Evolutionary conservation across 2,329 filamentous ascomycete genomes (phyloP), one percentile per base, ranked within the genome.

Genomic region (Hyphodiscus sp.): DNA sequence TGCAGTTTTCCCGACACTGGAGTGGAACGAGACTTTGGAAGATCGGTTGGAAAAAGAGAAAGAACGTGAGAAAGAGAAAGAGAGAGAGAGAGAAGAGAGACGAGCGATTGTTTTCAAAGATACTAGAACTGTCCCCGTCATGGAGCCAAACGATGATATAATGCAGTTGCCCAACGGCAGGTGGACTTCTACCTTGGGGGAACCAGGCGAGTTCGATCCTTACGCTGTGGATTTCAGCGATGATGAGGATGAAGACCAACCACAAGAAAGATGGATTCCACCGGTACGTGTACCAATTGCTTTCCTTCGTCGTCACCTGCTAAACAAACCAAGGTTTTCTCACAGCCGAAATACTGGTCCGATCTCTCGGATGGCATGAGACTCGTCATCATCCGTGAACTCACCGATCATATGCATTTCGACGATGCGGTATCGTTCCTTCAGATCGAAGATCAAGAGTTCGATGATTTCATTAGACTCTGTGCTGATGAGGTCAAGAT

Each of bases 1-100:
- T 20, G 57, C 57, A 18, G 54, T 26, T 47, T 63, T 19, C 29
- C 42, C 29, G 52, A 64, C 44, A 3, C n/a, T 45, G 42, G n/a
- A 19, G 42, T 19, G 20, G 42, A 18, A 45, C 7, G 42, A 23
- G 42, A 45, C 11, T 19, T 19, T 20, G 42, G n/a, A n/a, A 13
- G 42, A 19, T 45, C 42, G n/a, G 18, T 4, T 16, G 42, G 16
- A 45, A 16, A 18, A 45, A 18, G 18, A 45, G 42, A 19, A 45
- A n/a, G 11, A 16, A 16, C 11, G 42, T 16, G 13, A 45, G 42
- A 13, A 45, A 19, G 42, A 20, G 3, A 45, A 38, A n/a, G 33
- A 38, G 33, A 38, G 13, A 38, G 33, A 38, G 33, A 38, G 33
- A 38, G 4, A 2, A 4, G 5, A 38, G 11, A 38, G 33, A 38